A percentile compares a stretch with the other conserved stretches of the same genome.
Conservation (phyloP, 805 yeast genomes). For the Starmerella bombicola region DNA sequence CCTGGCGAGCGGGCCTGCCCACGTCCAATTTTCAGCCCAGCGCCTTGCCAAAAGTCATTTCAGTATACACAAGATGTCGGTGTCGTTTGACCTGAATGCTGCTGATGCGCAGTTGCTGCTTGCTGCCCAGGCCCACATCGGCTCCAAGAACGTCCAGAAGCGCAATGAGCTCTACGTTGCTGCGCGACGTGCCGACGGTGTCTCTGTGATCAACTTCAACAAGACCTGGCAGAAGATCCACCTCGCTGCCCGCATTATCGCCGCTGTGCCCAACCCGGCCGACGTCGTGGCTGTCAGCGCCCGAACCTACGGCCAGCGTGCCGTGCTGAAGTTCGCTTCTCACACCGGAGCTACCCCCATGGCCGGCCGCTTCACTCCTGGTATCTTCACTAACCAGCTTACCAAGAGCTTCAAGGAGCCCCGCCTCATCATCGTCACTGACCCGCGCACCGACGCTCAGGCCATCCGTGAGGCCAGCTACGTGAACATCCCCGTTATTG, state of each 20-base stretch:
- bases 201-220: conserved; percentile 93
- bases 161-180: conserved; percentile 25
- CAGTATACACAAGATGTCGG: conserved; percentile 5
- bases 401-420: conserved; percentile 99
- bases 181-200: conserved; percentile 85
- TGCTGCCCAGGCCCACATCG: conserved; percentile 99
- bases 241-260: conserved; percentile 98
- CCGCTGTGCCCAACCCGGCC: conserved; percentile 96
- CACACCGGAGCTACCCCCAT: conserved; percentile 99
- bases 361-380: conserved; percentile 99
- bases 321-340: conserved; percentile 97
- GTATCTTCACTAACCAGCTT: conserved; percentile 99
- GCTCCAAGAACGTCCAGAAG: conserved; percentile 98
- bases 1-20: no score
- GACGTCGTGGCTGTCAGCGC: conserved; percentile 98
- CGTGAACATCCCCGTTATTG: conserved; percentile 99
- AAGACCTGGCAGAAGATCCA: conserved; percentile 99
- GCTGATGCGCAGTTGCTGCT: conserved; percentile 98
- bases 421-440: conserved; percentile 97
- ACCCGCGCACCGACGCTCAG: conserved; percentile 99
- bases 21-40: conserved; percentile 3
- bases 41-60: neutral
- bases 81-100: conserved; percentile 51
- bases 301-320: conserved; percentile 99
- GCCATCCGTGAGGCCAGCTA: conserved; percentile 99